Conservation (phyloP, 768 basidiomycete genomes). For the Porphyrellus cyaneotinctus region DNA sequence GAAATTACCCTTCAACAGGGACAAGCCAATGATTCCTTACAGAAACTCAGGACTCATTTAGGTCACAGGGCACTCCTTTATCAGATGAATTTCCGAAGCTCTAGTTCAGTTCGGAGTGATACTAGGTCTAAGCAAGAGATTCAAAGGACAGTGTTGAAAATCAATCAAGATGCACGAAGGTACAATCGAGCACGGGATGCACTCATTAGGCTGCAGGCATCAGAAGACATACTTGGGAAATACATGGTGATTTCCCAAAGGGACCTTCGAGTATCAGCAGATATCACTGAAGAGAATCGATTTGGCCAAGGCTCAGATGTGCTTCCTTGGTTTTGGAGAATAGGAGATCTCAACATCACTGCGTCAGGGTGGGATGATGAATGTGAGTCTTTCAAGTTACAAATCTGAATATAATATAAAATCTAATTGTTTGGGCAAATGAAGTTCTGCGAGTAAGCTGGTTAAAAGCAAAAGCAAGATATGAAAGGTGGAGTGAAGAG, state of each 20-base stretch:
- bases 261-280: neutral
- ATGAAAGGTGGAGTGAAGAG: neutral
- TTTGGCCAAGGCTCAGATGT: no score
- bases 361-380: neutral
- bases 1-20: no score
- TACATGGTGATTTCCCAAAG: neutral
- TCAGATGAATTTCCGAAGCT: neutral
- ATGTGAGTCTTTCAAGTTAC: neutral
- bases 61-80: no score
- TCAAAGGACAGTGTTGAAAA: neutral
- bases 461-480: neutral
- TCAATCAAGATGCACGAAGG: no score
- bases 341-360: neutral
- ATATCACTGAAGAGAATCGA: no score
- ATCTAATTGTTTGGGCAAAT: no score
- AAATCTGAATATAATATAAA: no score
- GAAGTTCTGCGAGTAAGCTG: neutral
- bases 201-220: no score
- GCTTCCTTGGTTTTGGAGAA: no score
- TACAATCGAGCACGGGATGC: neutral
- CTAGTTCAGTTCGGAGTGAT: neutral
- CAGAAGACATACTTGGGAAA: neutral
- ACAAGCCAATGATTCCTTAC: no score
- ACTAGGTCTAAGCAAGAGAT: neutral
- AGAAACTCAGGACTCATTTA: no score